These are phyloP conservation scores for Botrytis deweyae DNA, from an alignment of 2,329 filamentous ascomycete genomes.

Conservation along the genomic window DNA sequence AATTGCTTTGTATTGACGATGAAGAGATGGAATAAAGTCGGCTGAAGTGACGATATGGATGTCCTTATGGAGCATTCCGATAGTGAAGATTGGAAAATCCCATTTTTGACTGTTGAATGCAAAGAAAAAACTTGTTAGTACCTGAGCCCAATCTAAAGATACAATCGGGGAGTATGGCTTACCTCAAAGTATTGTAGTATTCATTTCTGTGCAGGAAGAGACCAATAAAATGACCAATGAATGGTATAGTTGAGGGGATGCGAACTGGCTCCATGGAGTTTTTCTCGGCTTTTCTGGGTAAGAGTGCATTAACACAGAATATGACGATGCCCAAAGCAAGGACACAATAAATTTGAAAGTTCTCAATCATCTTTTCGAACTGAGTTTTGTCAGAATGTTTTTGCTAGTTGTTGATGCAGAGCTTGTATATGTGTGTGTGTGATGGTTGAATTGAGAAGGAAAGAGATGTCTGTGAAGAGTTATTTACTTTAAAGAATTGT, in stretches of 20 bases:
- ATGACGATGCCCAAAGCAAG: background rate
- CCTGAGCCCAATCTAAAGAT: no score
- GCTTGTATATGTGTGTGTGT: background rate
- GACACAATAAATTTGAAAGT: background rate
- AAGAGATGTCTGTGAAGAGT: background rate
- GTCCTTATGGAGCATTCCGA: background rate
- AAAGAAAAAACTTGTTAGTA: background rate
- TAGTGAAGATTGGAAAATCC: conserved; percentile 7
- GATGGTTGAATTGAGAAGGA: background rate
- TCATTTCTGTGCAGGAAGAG: background rate
- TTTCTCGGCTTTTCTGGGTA: background rate
- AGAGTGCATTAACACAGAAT: background rate
- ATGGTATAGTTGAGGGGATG: conserved; percentile 1
- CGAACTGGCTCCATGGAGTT: background rate
- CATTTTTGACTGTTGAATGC: conserved; percentile 1
- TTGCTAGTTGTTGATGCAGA: background rate
- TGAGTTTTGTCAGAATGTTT: background rate
- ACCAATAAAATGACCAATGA: conserved; percentile 5
- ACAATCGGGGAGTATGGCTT: background rate
- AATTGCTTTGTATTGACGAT: conserved; percentile 3
- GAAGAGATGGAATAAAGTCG: conserved; percentile 5
- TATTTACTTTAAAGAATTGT: background rate
- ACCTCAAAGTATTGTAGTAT: conserved; percentile 9
- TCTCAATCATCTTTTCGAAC: background rate
- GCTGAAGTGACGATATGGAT: conserved; percentile 1